phyloP scores from a whole-genome alignment of 768 basidiomycete species.

The Naganishia friedmannii region DNA sequence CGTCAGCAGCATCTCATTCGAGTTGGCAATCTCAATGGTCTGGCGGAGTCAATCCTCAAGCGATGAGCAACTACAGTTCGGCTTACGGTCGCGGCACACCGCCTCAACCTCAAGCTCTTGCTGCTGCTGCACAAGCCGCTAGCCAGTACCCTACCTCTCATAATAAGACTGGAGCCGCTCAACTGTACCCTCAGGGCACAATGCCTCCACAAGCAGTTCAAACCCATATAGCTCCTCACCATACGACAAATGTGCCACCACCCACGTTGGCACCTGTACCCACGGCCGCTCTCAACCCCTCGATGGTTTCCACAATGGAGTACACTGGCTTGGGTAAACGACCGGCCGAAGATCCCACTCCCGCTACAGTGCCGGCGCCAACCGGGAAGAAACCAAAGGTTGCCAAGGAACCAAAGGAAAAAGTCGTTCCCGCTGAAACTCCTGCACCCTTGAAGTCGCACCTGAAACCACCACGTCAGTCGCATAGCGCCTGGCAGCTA shows the following conservation, averaged over 20 bases:
- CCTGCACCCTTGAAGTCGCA: conserved; percentile 67
- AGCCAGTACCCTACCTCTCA: conserved; percentile 8
- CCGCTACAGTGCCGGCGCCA: conserved; percentile 27
- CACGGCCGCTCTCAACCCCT: conserved; percentile 21
- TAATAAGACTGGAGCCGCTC: not conserved
- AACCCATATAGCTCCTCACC: conserved; percentile 20
- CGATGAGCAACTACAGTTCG: conserved; percentile 18
- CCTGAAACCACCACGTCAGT: conserved; percentile 81
- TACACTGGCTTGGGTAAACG: conserved; percentile 44
- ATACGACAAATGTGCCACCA: conserved; percentile 12
- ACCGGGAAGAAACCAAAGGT: conserved; percentile 38
- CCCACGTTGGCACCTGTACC: conserved; percentile 16
- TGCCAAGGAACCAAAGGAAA: conserved; percentile 34
- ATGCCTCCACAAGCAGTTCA: conserved; percentile 24
- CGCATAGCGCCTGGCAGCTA: conserved; percentile 92
- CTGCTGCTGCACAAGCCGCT: conserved; percentile 15
- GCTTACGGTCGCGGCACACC: not conserved
- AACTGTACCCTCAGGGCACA: conserved; percentile 15
- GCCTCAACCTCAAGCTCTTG: conserved; percentile 11
- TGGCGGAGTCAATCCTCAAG: conserved; percentile 14
- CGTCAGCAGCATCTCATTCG: conserved; percentile 8
- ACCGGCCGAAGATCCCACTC: conserved; percentile 32
- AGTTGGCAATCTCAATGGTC: conserved; percentile 13
- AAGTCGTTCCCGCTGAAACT: conserved; percentile 15
- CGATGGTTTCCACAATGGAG: conserved; percentile 19